Evolutionary conservation across 2,329 filamentous ascomycete genomes (phyloP), one percentile per base, ranked within the genome.

Genomic region (Cadophora malorum): DNA sequence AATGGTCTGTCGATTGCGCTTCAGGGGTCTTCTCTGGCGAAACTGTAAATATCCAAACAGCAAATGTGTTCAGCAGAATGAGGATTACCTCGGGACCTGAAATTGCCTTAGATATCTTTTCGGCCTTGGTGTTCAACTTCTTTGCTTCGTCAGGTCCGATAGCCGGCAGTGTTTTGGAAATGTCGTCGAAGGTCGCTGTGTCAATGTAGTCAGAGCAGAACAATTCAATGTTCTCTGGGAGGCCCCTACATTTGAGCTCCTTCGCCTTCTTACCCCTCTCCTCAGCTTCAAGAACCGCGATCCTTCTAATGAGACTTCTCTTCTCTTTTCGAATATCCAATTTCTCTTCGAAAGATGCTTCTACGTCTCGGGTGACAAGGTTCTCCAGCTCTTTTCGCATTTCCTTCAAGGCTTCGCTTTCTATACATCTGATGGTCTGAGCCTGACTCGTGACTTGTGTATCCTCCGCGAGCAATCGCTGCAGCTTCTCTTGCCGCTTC

Each of bases 101-200:
- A 10, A 35, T 19, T 4, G 69, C 68, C 23, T 71, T 70, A 4
- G 38, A 55, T 33, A 68, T 52, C 28, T 50, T 41, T 7, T 65
- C 33, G 10, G 49, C 62, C 14, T 53, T 53, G 3, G 55, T 47
- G n/a, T 63, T 49, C 2, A 68, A 25, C 2, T 58, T 62, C 16
- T 59, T 70, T 45, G 67, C 71, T 47, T 73, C 72, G 1, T 4
- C 45, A 4, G 49, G 33, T 8, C 58, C 58, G n/a, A 38, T 16
- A 3, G 35, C 56, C 19, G 35, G 21, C n/a, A 59, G 19, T 14
- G 12, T 41, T 14, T 8, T 59, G 9, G n/a, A 59, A 25, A 45
- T 25, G 21, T 59, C 35, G 23, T 59, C 56, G n/a, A 45, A n/a
- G 4, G 5, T 59, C 21, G 21, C 56, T 63, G 3, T 5, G n/a